These are phyloP conservation scores for Paraphoma chrysanthemicola DNA, from an alignment of 2,329 filamentous ascomycete genomes.

Conservation along the genomic window DNA sequence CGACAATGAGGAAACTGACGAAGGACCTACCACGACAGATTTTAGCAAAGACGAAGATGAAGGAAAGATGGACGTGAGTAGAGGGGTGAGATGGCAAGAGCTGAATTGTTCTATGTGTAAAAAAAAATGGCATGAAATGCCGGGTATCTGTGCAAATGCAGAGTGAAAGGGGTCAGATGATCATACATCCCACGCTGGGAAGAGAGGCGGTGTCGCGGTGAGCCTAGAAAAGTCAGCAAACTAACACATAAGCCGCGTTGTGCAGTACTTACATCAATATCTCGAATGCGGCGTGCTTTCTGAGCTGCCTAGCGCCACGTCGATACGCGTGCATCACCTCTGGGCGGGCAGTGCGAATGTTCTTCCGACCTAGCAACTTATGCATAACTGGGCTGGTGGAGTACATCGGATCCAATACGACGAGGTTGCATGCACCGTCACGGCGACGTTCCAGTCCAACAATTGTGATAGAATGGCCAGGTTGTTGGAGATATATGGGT, in stretches of 20 bases:
- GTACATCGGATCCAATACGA: slow-evolving; percentile 90
- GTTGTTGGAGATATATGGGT: slow-evolving; percentile 90
- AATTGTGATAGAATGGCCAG: slow-evolving; percentile 90
- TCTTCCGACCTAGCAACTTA: slow-evolving; percentile 60
- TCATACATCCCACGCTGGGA: slow-evolving; percentile 53
- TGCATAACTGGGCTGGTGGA: slow-evolving; percentile 70
- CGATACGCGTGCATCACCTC: slow-evolving; percentile 70
- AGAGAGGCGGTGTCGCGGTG: slow-evolving; percentile 45
- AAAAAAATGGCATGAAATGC: slow-evolving; percentile 14
- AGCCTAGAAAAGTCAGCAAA: slow-evolving; percentile 33
- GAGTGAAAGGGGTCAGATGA: slow-evolving; percentile 7
- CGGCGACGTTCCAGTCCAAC: slow-evolving; percentile 78
- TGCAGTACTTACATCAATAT: slow-evolving; percentile 67
- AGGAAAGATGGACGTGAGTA: not conserved
- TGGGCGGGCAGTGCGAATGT: slow-evolving; percentile 61
- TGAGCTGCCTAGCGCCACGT: slow-evolving; percentile 70
- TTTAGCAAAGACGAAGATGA: slow-evolving; percentile 28
- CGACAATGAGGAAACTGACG: slow-evolving; percentile 46
- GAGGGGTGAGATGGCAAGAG: not conserved
- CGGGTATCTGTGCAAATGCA: slow-evolving; percentile 24
- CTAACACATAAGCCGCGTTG: not conserved
- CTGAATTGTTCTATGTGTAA: slow-evolving; percentile 12
- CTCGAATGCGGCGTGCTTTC: slow-evolving; percentile 79
- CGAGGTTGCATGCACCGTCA: slow-evolving; percentile 70
- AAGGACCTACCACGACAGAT: slow-evolving; percentile 37